Base-by-base conservation (phyloP, 805 yeast species). In the Metschnikowia hibisci region DNA sequence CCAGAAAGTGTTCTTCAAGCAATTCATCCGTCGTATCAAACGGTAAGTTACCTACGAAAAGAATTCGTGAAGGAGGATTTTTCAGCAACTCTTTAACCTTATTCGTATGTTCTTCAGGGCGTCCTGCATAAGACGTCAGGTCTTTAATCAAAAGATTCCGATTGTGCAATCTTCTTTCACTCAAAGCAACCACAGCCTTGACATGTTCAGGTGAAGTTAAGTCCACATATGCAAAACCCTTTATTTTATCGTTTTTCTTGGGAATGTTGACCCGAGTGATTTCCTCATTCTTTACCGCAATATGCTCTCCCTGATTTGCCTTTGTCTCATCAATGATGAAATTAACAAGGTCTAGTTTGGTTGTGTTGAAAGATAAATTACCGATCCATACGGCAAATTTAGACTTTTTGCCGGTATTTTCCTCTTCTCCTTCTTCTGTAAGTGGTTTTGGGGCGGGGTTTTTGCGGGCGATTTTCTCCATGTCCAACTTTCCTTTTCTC, bases 221-320 rank as follows among this genome's bases (percentile, higher is more conserved):
- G 63, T 93, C 97, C 50, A 91, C 78, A 61, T 93, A 90, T 3
- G 96, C 96, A 63, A 90, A 93, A 1, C 99, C 95, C 59, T 82
- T 81, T 47, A 78, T 79, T 56, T 82, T 84, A 50, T 76, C 78
- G 23, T 76, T 81, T 48, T 78, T 78, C 47, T 73, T 78, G n/a
- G 98, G 98, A 58, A 91, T 62, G 54, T 91, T 86, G 36, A 89
- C 69, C 60, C 98, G 76, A 0, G 82, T 64, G 41, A 93, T 81
- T 49, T 84, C 87, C 1, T 63, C 66, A 41, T 78, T 83, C 13
- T 64, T 61, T 12, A 86, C 72, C 16, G 38, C 32, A 29, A 54
- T 49, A 8, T 61, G 55, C 5, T 58, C 68, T 3, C 63, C 63
- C 3, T 42, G 38, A 9, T 56, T 59, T 1, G 60, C 66, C 12